Percentiles rank a stretch among this genome's conserved stretches.
Conservation (phyloP, 371 early-diverging fungal species). For the Coemansia sp. region DNA sequence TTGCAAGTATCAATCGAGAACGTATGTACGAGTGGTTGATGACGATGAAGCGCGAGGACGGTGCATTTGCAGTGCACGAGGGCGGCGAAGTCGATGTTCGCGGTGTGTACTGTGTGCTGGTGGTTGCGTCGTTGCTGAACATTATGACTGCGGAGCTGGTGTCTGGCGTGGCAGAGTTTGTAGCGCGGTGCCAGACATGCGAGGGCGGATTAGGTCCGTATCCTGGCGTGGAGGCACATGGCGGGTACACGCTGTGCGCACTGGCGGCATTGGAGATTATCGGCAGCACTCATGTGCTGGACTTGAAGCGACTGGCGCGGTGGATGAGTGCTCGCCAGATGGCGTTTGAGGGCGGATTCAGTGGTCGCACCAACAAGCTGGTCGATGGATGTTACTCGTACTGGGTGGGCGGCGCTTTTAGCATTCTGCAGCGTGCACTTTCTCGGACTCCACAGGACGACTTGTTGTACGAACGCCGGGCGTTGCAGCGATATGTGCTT, state of each 20-base stretch:
- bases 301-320: conserved; percentile 61
- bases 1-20: conserved; percentile 31
- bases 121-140: conserved; percentile 75
- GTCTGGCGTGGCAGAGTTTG: conserved; percentile 68
- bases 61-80: conserved; percentile 86
- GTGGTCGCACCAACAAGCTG: conserved; percentile 94
- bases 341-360: conserved; percentile 92
- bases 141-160: conserved; percentile 79
- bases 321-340: conserved; percentile 86
- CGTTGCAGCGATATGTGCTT: conserved; percentile 84
- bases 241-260: conserved; percentile 96
- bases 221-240: conserved; percentile 95
- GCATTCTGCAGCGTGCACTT: conserved; percentile 63
- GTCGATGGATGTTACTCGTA: conserved; percentile 98
- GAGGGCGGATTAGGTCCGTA: conserved; percentile 93
- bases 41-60: conserved; percentile 83
- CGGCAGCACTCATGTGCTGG: conserved; percentile 60
- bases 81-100: conserved; percentile 95
- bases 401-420: conserved; percentile 91
- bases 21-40: conserved; percentile 71
- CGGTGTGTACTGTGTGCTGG: conserved; percentile 89
- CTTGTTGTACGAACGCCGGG: conserved; percentile 45
- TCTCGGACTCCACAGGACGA: conserved; percentile 18
- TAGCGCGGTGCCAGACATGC: conserved; percentile 84
- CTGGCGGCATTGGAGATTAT: conserved; percentile 86